Evolutionary conservation across 768 basidiomycete genomes (phyloP).

Genomic region (Serendipita sp.): DNA sequence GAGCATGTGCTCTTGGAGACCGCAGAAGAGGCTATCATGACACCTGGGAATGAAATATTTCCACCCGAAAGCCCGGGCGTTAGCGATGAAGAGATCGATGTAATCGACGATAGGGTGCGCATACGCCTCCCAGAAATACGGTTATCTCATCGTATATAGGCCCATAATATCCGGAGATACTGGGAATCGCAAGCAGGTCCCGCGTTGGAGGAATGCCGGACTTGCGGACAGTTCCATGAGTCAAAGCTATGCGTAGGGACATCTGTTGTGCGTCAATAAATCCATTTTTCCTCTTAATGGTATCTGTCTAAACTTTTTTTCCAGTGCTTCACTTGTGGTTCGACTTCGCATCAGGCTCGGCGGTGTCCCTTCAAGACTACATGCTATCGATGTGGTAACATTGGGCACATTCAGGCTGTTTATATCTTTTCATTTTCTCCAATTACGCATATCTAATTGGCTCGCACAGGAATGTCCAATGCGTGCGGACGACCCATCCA

Average conservation of each 20-base stretch:
- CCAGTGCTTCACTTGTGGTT: neutral
- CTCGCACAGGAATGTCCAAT: neutral
- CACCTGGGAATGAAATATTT: neutral
- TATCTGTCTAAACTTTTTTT: neutral
- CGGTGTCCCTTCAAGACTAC: neutral
- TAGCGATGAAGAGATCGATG: neutral
- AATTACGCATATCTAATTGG: neutral
- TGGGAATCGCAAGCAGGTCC: neutral
- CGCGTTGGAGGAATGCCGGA: neutral
- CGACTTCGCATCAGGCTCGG: neutral
- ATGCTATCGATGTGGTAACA: neutral
- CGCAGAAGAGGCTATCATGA: neutral
- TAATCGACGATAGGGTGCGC: neutral
- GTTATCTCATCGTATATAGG: neutral
- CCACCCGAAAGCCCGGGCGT: neutral
- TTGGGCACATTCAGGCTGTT: neutral
- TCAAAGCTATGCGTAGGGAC: neutral
- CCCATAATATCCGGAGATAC: neutral
- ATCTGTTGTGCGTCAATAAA: neutral
- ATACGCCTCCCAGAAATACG: neutral
- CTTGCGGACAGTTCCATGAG: neutral
- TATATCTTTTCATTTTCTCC: neutral
- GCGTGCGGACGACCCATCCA: neutral
- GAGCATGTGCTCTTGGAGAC: neutral
- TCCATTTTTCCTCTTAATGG: neutral